Base-by-base conservation (phyloP, 2,329 filamentous ascomycete species). In the Phoma herbarum region DNA sequence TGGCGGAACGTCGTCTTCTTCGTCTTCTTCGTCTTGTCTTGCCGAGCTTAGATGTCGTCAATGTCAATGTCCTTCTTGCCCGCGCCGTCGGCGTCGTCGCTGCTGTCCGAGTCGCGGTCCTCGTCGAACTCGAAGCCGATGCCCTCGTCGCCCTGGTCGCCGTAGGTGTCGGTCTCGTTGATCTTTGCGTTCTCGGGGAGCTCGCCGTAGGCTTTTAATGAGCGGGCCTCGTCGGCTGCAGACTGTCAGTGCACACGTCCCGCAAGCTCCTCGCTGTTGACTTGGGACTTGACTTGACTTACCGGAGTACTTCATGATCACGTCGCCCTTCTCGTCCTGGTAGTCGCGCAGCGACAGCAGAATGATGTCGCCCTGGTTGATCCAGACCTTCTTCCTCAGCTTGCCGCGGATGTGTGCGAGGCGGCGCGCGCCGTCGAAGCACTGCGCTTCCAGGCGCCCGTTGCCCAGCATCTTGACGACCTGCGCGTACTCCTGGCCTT, bases 111-210 rank as follows among this genome's bases (percentile, higher is more conserved):
- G 25, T 86, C 84, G 74, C 89, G 85, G 80, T 97, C 94, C 80
- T 98, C 93, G 82, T 96, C 95, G 84, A 98, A 98, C 83, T 98
- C 95, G 85, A 99, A 97, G 82, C 95, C 95, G 83, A 91, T 92
- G 75, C 97, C 76, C 80, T 95, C 94, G 79, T 96, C 90, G 80
- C 93, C 93, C 79, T 93, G 91, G 80, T 93, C 91, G 75, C 92
- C 87, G 77, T 88, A 96, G 46, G 92, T 96, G 81, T 98, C 95
- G 66, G 93, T 97, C 87, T 99, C 95, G 88, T 99, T 99, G 88
- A 99, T 99, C 90, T 98, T 98, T 79, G 95, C 95, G 75, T 88
- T 91, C 83, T 98, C 95, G 70, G 95, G 95, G 61, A 99, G 85
- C 82, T 99, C 95, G 79, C 95, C 95, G 81, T 98, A 98, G 63